A percentile compares a stretch with the other conserved stretches of the same genome.
phyloP scores from a whole-genome alignment of 2,329 filamentous ascomycete species.

The Trichoderma atroviride region DNA sequence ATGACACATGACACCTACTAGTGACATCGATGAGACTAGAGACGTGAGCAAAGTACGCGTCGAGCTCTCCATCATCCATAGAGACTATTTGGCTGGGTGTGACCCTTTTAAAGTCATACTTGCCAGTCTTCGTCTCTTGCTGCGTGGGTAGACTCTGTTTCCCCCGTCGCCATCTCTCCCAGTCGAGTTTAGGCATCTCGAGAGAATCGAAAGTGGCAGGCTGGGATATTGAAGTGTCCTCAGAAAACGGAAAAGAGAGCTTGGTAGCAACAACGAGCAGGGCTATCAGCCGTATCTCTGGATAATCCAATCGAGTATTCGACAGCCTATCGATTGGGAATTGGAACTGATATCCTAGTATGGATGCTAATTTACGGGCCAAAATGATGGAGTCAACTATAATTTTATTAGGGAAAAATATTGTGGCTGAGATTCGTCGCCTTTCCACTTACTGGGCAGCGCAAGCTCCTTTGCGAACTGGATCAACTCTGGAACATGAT shows the following conservation, averaged over 20 bases:
- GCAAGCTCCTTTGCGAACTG: slow-evolving; percentile 71
- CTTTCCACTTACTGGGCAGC: slow-evolving; percentile 64
- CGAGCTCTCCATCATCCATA: slow-evolving; percentile 63
- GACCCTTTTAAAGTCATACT: slow-evolving; percentile 52
- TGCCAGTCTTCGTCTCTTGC: slow-evolving; percentile 24
- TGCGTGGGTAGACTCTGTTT: slow-evolving; percentile 41
- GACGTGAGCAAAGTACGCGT: slow-evolving; percentile 62
- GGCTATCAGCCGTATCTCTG: slow-evolving; percentile 74
- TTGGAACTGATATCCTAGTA: slow-evolving; percentile 53
- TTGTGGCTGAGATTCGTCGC: no score
- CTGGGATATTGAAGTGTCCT: slow-evolving; percentile 45
- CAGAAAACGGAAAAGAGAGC: slow-evolving; percentile 74
- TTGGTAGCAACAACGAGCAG: slow-evolving; percentile 77
- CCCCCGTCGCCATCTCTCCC: slow-evolving; percentile 67
- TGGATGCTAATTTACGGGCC: slow-evolving; percentile 49
- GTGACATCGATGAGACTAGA: slow-evolving; percentile 39
- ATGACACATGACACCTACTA: slow-evolving; percentile 34
- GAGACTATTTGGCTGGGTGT: slow-evolving; percentile 63
- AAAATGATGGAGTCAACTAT: slow-evolving; percentile 56
- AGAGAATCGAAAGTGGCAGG: slow-evolving; percentile 19
- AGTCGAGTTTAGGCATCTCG: slow-evolving; percentile 57
- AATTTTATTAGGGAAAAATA: slow-evolving; percentile 35
- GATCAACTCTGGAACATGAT: slow-evolving; percentile 67
- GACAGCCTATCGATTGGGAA: slow-evolving; percentile 55
- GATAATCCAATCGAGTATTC: slow-evolving; percentile 60